Evolutionary conservation across 2,329 filamentous ascomycete genomes (phyloP).

Genomic region (Aureobasidium leucospermi): DNA sequence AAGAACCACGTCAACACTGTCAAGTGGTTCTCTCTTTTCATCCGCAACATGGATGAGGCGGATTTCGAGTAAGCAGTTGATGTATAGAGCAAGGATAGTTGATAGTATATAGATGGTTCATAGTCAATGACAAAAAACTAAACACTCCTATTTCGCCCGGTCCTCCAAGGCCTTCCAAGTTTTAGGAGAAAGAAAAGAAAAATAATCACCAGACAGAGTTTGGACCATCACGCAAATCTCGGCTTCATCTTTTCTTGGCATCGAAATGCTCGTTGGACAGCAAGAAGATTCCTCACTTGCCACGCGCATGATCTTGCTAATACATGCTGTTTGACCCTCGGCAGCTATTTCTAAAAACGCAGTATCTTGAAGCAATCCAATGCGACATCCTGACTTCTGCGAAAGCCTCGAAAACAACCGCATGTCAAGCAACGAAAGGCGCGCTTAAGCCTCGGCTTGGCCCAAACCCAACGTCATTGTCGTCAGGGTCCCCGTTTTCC

Average conservation of each 20-base stretch:
- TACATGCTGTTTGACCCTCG: too few relatives aligned
- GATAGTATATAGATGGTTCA: background rate
- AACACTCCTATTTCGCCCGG: background rate
- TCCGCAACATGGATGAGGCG: constrained; percentile 40
- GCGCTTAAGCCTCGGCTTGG: constrained; percentile 4
- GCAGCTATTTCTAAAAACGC: background rate
- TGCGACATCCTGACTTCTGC: background rate
- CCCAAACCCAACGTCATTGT: background rate
- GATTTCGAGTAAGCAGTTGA: constrained; percentile 20
- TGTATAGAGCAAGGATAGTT: background rate
- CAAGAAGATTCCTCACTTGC: background rate
- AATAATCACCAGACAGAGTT: background rate
- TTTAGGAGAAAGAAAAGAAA: background rate
- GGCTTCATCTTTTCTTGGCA: background rate
- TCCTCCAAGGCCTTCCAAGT: background rate
- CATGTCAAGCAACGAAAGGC: constrained; percentile 2
- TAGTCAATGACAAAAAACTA: background rate
- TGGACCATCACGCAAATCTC: background rate
- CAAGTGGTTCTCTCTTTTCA: constrained; percentile 37
- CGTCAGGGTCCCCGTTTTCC: background rate
- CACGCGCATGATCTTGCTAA: background rate
- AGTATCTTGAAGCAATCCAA: background rate
- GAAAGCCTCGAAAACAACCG: background rate
- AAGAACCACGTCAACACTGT: constrained; percentile 37
- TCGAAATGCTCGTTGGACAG: background rate